Conservation (phyloP, 192 early-diverging fungal genomes). For the Thamnidium elegans region DNA sequence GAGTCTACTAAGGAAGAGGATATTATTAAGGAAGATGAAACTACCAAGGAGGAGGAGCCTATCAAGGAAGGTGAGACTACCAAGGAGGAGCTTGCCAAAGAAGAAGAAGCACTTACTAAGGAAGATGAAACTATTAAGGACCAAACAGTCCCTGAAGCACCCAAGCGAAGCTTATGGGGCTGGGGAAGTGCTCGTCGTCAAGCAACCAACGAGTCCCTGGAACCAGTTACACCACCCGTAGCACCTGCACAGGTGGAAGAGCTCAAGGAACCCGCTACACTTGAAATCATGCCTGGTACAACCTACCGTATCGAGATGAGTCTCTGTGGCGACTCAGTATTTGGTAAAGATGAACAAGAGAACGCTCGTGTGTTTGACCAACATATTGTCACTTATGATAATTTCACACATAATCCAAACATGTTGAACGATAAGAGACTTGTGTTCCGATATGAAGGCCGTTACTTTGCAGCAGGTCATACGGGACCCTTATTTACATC, state of each 20-base stretch:
- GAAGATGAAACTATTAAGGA: not conserved
- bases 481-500: slow-evolving; percentile 64
- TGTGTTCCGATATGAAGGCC: slow-evolving; percentile 53
- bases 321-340: slow-evolving; percentile 51
- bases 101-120: not conserved
- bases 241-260: not conserved
- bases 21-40: not conserved
- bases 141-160: not conserved
- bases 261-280: not conserved
- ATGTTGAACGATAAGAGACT: slow-evolving; percentile 55
- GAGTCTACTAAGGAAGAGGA: not conserved
- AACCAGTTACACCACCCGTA: not conserved
- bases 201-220: not conserved
- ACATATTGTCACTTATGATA: slow-evolving; percentile 55
- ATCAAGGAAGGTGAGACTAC: not conserved
- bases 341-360: slow-evolving; percentile 42
- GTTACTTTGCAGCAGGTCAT: slow-evolving; percentile 61
- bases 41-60: not conserved
- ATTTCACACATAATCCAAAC: slow-evolving; percentile 54
- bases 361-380: slow-evolving; percentile 51
- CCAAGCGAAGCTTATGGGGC: not conserved
- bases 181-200: not conserved
- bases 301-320: slow-evolving; percentile 53
- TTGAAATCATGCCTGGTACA: slow-evolving; percentile 37
- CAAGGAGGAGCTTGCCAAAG: not conserved